Conservation (phyloP, 768 basidiomycete genomes). For the Galerina sulciceps region DNA sequence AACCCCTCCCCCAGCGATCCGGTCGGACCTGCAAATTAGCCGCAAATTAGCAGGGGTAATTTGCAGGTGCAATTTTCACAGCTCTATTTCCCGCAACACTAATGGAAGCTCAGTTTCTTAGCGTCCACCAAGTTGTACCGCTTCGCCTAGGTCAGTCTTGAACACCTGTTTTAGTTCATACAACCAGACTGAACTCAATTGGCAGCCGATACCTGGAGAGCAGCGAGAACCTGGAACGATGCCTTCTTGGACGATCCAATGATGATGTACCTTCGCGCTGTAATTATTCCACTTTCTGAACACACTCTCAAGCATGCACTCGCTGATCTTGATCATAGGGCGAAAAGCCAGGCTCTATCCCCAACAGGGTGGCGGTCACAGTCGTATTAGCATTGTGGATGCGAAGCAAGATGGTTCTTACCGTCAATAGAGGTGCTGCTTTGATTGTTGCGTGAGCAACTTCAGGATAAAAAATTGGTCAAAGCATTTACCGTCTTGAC, state of each 20-base stretch:
- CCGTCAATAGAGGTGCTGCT: constrained; percentile 25
- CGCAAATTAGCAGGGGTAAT: no score
- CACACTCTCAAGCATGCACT: background rate
- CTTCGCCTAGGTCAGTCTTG: background rate
- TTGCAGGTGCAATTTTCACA: no score
- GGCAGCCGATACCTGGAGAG: constrained; percentile 26
- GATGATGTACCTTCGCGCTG: constrained; percentile 17
- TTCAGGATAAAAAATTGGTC: background rate
- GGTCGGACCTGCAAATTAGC: no score
- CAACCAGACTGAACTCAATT: no score
- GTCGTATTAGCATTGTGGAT: constrained; percentile 18
- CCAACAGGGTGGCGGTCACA: background rate
- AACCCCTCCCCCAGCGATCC: no score
- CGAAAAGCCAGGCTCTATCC: background rate
- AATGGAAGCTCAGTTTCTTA: background rate
- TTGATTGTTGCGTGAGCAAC: constrained; percentile 26
- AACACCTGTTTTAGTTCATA: background rate
- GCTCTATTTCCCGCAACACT: background rate
- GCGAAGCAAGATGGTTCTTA: constrained; percentile 25
- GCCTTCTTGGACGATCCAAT: constrained; percentile 25
- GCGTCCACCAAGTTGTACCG: background rate
- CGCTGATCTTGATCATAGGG: constrained; percentile 1
- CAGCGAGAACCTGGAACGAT: constrained; percentile 23
- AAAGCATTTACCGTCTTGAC: background rate
- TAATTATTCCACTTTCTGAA: background rate